Conservation (phyloP, 257 asterid genomes). For the Scutellaria baicalensis region DNA sequence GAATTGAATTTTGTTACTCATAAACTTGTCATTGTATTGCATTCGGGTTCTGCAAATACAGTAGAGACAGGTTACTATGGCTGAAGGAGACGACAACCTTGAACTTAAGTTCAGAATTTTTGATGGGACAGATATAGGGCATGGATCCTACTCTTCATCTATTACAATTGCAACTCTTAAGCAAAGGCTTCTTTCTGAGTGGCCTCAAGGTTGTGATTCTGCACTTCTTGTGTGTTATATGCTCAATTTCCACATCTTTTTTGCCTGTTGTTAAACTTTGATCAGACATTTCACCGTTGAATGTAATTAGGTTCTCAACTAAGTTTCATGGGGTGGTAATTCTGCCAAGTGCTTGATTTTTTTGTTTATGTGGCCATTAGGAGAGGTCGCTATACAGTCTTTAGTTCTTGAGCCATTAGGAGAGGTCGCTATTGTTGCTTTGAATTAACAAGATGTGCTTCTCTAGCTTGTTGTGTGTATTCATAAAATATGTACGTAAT, state of each 20-base stretch:
- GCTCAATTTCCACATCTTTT: not conserved
- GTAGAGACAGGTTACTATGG: slow-evolving; percentile 28
- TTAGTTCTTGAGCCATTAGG: no score
- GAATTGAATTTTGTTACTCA: slow-evolving; percentile 6
- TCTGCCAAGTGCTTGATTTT: not conserved
- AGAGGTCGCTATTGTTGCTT: not conserved
- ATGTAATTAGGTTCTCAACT: not conserved
- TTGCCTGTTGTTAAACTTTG: not conserved
- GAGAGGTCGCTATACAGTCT: not conserved
- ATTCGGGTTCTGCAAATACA: slow-evolving; percentile 14
- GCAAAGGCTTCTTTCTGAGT: slow-evolving; percentile 46
- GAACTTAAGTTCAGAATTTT: slow-evolving; percentile 63
- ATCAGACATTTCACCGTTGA: not conserved
- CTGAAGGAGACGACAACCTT: slow-evolving; percentile 37
- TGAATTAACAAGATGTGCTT: not conserved
- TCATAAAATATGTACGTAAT: not conserved
- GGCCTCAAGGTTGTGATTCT: slow-evolving; percentile 59
- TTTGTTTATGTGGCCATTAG: not conserved
- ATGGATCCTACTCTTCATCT: slow-evolving; percentile 41
- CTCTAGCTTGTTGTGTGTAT: not conserved
- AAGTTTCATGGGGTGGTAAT: not conserved
- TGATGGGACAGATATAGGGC: slow-evolving; percentile 67
- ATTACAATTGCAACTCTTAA: slow-evolving; percentile 38
- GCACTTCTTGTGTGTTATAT: not conserved
- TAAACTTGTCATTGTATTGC: slow-evolving; percentile 15